Evolutionary conservation across 129 eudicot species (phyloP), one percentile per base, ranked within the genome.

Genomic region (Rutidosis leptorrhynchoides): DNA sequence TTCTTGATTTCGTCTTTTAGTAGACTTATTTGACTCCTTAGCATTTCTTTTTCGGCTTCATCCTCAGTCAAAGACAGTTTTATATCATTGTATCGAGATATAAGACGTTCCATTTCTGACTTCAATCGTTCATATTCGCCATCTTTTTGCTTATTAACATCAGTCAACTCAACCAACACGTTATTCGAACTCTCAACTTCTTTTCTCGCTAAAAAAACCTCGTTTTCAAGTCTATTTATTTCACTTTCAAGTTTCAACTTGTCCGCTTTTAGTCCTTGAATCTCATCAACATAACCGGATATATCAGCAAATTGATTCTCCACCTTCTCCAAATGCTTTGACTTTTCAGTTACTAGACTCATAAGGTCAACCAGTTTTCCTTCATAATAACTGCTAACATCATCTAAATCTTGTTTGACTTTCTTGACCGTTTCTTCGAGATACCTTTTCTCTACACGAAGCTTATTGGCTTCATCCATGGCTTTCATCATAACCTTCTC

Each of bases 401-500:
- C 68, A 24, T 82, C 63, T 49, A 84, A 75, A 48, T 84, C 90
- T 71, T 89, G 87, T 62, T 76, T 74, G 53, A 82, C 58, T 64
- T 86, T 76, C 67, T 76, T 69, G 12, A 92, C 79, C 72, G 53
- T 69, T 32, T 84, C 97, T 78, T 89, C 84, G 12, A 89, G 72
- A 65, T 51, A 70, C 24, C 65, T 52, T 81, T 84, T 94, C 75
- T 86, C 81, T 35, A 70, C 58, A 46, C 94, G 90, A 12, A 89
- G 90, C 55, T 84, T 82, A 73, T 81, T 81, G 15, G 90, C 95
- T 83, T 94, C 97, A 16, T 72, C 72, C 61, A 86, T 37, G 46
- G 99, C 87, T 71, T 86, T 94, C 29, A 69, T 56, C 15, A 92
- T 88, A 43, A 86, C 53, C 77, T 78, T 94, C 80, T 94, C 99